Conservation (phyloP, 495 filamentous ascomycete genomes). For the Hypoxylon rickii region DNA sequence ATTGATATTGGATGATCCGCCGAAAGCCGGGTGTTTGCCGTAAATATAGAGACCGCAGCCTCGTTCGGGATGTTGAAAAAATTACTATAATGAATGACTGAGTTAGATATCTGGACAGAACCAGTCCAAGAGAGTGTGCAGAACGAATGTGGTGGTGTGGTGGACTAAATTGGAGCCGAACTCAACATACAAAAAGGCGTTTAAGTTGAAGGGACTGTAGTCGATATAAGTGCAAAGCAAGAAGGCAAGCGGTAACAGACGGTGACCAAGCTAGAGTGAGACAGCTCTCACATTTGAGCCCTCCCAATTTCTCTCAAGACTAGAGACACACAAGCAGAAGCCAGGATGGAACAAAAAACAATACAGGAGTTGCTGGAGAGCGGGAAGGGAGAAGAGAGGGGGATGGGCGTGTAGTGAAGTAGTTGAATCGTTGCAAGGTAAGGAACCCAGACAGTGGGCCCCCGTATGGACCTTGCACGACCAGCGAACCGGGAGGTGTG, state of each 20-base stretch:
- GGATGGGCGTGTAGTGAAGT: constrained; percentile 39
- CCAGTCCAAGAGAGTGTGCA: constrained; percentile 23
- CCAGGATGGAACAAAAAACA: constrained; percentile 42
- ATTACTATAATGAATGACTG: constrained; percentile 51
- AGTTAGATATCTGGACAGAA: constrained; percentile 39
- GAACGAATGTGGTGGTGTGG: constrained; percentile 39
- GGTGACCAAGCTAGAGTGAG: constrained; percentile 35
- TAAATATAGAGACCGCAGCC: not conserved
- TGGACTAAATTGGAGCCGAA: constrained; percentile 27
- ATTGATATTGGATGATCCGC: constrained; percentile 8
- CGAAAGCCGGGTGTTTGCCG: not conserved
- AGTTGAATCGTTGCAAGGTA: constrained; percentile 24
- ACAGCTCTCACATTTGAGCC: constrained; percentile 39
- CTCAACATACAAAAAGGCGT: constrained; percentile 18
- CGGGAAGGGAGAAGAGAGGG: constrained; percentile 41
- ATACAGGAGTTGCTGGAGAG: constrained; percentile 41
- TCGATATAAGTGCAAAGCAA: constrained; percentile 37
- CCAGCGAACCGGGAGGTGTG: constrained; percentile 37
- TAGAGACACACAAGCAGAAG: constrained; percentile 42
- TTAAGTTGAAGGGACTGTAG: constrained; percentile 25
- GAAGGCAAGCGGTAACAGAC: constrained; percentile 13
- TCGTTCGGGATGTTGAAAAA: not conserved
- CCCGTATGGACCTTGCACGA: constrained; percentile 30
- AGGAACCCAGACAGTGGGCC: constrained; percentile 23
- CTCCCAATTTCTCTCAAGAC: constrained; percentile 35